Evolutionary conservation across 768 basidiomycete genomes (phyloP).

Genomic region (Steccherinum ochraceum): DNA sequence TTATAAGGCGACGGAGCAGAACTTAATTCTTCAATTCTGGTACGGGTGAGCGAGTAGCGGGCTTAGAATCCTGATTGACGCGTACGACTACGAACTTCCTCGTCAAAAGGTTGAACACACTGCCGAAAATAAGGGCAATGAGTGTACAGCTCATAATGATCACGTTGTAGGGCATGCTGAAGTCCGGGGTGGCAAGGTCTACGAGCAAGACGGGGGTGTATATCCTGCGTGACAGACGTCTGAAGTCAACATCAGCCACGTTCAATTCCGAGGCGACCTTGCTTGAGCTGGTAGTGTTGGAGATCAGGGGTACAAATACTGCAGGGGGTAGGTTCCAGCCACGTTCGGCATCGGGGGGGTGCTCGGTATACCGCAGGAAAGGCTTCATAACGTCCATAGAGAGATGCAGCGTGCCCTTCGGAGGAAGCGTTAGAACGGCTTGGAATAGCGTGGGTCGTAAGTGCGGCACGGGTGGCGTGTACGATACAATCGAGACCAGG

Average conservation of each 20-base stretch:
- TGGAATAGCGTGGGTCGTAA: constrained; percentile 77
- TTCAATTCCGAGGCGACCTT: not conserved
- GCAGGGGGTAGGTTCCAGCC: constrained; percentile 93
- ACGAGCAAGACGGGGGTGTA: constrained; percentile 81
- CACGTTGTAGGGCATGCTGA: constrained; percentile 99
- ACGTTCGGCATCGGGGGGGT: constrained; percentile 91
- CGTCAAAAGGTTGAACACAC: constrained; percentile 81
- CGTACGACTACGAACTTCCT: constrained; percentile 65
- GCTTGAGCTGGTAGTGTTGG: constrained; percentile 1
- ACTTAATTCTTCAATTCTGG: not conserved
- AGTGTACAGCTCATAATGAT: constrained; percentile 94
- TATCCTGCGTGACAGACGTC: constrained; percentile 34
- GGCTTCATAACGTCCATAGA: constrained; percentile 73
- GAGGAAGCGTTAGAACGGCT: constrained; percentile 61
- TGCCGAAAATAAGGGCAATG: constrained; percentile 90
- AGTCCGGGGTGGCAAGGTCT: constrained; percentile 96
- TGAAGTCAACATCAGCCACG: not conserved
- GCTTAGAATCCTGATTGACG: constrained; percentile 9
- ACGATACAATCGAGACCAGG: constrained; percentile 58
- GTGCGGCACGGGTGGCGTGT: constrained; percentile 62
- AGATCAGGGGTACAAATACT: constrained; percentile 48
- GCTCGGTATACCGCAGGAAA: constrained; percentile 91
- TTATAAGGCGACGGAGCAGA: not conserved
- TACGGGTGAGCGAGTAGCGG: not conserved
- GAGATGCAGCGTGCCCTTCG: constrained; percentile 55